A percentile compares a stretch with the other conserved stretches of the same genome.
phyloP scores from a whole-genome alignment of 2,329 filamentous ascomycete species.

The Pseudogymnoascus sp. region DNA sequence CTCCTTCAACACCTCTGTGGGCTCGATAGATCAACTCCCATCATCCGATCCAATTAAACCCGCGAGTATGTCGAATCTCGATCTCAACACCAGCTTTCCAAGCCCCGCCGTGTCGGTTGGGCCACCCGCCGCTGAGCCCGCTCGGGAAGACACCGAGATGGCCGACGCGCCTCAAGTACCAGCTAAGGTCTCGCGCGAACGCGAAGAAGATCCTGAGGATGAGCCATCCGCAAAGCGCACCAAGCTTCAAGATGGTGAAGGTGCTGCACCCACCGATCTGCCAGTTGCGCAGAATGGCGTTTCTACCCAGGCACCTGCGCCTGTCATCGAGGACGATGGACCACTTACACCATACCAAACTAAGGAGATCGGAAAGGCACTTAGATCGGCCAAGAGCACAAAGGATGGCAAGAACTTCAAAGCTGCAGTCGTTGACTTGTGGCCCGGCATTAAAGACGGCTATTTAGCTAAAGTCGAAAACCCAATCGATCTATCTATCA shows the following conservation, averaged over 20 bases:
- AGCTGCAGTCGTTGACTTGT: slow-evolving; percentile 66
- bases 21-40: neutral
- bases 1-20: neutral
- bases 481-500: slow-evolving; percentile 76
- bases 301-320: neutral
- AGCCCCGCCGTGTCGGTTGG: neutral
- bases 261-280: slow-evolving; percentile 19
- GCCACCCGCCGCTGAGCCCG: neutral
- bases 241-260: slow-evolving; percentile 53
- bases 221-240: slow-evolving; percentile 73
- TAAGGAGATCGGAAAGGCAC: slow-evolving; percentile 53
- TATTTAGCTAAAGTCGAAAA: slow-evolving; percentile 59
- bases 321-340: slow-evolving; percentile 3
- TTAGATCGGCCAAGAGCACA: slow-evolving; percentile 76
- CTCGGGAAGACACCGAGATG: slow-evolving; percentile 26
- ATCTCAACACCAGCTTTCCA: slow-evolving; percentile 9
- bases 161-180: slow-evolving; percentile 26
- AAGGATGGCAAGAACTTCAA: slow-evolving; percentile 70
- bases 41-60: slow-evolving; percentile 2
- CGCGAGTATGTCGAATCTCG: slow-evolving; percentile 10
- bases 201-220: slow-evolving; percentile 61
- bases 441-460: slow-evolving; percentile 59
- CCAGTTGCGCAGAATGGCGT: slow-evolving; percentile 23
- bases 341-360: slow-evolving; percentile 49
- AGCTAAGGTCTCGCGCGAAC: slow-evolving; percentile 59